Percentiles rank a stretch among this genome's conserved stretches.
Conservation (phyloP, 2,329 filamentous ascomycete genomes). For the Xylariaceae sp. region DNA sequence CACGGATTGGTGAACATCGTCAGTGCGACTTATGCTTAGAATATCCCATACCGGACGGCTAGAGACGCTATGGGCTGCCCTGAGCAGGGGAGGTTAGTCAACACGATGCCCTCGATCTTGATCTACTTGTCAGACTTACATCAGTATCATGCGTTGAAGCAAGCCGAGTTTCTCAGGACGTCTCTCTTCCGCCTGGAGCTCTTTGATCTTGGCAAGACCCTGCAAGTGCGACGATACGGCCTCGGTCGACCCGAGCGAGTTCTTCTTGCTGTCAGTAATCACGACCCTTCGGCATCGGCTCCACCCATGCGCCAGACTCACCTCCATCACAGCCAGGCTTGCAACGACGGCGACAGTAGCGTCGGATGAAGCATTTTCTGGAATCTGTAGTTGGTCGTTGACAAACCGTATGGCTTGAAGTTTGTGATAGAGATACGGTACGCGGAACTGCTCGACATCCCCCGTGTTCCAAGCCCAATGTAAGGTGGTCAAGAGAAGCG, state of each 20-base stretch:
- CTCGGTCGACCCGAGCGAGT: slow-evolving; percentile 40
- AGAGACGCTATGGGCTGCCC: slow-evolving; percentile 39
- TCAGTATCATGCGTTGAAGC: slow-evolving; percentile 41
- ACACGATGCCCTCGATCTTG: background rate
- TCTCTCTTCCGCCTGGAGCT: slow-evolving; percentile 27
- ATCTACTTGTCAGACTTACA: slow-evolving; percentile 27
- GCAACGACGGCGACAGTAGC: slow-evolving; percentile 42
- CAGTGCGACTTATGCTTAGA: slow-evolving; percentile 34
- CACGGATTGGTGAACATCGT: slow-evolving; percentile 41
- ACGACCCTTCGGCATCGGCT: too few species aligned
- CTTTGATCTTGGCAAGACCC: slow-evolving; percentile 35
- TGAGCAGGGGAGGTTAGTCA: slow-evolving; percentile 22
- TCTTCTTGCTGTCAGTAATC: slow-evolving; percentile 26
- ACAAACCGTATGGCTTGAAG: slow-evolving; percentile 44
- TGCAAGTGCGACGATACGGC: slow-evolving; percentile 41
- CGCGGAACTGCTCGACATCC: slow-evolving; percentile 41
- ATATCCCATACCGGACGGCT: slow-evolving; percentile 36
- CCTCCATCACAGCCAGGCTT: slow-evolving; percentile 42
- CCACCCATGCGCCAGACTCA: slow-evolving; percentile 17
- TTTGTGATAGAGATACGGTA: slow-evolving; percentile 45
- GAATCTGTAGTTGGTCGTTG: slow-evolving; percentile 38
- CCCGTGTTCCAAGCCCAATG: slow-evolving; percentile 45
- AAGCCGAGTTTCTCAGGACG: slow-evolving; percentile 30
- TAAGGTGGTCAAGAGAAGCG: slow-evolving; percentile 41
- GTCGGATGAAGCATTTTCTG: slow-evolving; percentile 36